A percentile compares a stretch with the other conserved stretches of the same genome.
Conservation (phyloP, 208 protist genomes). For the Leishmania tropica region DNA sequence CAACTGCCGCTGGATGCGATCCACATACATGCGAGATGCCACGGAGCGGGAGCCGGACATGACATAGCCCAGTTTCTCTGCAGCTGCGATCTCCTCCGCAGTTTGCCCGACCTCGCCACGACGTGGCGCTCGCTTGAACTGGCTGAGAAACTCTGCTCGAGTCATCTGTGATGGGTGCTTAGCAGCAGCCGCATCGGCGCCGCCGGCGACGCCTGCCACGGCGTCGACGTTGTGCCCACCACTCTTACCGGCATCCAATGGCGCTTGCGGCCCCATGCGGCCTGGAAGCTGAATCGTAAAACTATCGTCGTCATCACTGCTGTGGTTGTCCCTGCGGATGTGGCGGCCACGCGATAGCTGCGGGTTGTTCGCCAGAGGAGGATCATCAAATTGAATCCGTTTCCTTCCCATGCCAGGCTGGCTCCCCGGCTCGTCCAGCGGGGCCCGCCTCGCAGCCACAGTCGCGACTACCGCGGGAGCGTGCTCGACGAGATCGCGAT, state of each 20-base stretch:
- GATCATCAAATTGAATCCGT: slow-evolving; percentile 20
- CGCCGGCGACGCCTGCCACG: neutral
- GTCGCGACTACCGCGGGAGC: slow-evolving; percentile 4
- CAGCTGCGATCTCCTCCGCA: slow-evolving; percentile 76
- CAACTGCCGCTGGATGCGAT: slow-evolving; percentile 87
- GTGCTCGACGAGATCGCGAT: slow-evolving; percentile 15
- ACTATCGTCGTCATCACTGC: slow-evolving; percentile 1
- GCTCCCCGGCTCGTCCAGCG: neutral
- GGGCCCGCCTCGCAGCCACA: neutral
- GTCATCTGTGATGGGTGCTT: slow-evolving; percentile 93
- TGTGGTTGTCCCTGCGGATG: neutral
- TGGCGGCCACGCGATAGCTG: neutral
- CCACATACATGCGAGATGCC: slow-evolving; percentile 81
- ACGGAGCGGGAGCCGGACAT: slow-evolving; percentile 91
- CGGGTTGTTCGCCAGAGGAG: neutral
- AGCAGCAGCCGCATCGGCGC: slow-evolving; percentile 6
- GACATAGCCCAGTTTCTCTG: slow-evolving; percentile 88
- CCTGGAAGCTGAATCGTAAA: slow-evolving; percentile 17
- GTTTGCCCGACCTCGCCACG: slow-evolving; percentile 86
- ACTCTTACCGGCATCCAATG: neutral
- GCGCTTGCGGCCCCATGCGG: neutral
- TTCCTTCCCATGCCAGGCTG: neutral
- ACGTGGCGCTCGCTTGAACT: slow-evolving; percentile 88
- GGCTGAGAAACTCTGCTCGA: slow-evolving; percentile 80
- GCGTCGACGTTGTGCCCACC: neutral